Conservation (phyloP, 768 basidiomycete genomes). For the Lactarius akahatsu region DNA sequence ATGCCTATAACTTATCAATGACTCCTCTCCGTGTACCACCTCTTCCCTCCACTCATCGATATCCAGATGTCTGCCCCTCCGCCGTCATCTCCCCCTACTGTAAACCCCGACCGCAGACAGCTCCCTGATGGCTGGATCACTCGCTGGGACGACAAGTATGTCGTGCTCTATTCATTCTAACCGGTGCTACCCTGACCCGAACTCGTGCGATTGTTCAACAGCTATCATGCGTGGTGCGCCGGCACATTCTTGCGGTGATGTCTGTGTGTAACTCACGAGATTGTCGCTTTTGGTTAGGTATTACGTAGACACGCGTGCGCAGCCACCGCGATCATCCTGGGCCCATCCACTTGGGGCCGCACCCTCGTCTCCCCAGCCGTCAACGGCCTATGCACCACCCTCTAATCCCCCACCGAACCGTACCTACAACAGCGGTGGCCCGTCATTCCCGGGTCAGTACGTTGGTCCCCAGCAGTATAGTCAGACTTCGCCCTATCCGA, state of each 20-base stretch:
- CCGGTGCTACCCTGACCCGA: slow-evolving; percentile 28
- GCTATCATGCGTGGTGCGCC: slow-evolving; percentile 65
- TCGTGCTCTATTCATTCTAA: slow-evolving; percentile 31
- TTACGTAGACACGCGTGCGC: slow-evolving; percentile 66
- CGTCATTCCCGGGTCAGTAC: slow-evolving; percentile 32
- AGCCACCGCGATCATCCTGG: slow-evolving; percentile 69
- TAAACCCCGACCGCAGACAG: slow-evolving; percentile 57
- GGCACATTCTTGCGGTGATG: background rate
- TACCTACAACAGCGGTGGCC: slow-evolving; percentile 31
- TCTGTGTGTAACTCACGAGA: background rate
- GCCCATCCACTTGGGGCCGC: slow-evolving; percentile 60
- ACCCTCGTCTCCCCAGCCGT: slow-evolving; percentile 39
- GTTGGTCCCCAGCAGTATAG: slow-evolving; percentile 12
- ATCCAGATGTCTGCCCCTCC: slow-evolving; percentile 43
- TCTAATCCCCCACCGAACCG: slow-evolving; percentile 47
- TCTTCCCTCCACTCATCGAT: slow-evolving; percentile 36
- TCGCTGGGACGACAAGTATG: slow-evolving; percentile 68
- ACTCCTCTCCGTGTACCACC: slow-evolving; percentile 18
- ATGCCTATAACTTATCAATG: slow-evolving; percentile 22
- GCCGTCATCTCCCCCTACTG: slow-evolving; percentile 31
- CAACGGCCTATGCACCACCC: slow-evolving; percentile 37
- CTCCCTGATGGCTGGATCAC: slow-evolving; percentile 68
- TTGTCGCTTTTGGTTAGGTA: slow-evolving; percentile 49
- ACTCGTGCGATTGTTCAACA: slow-evolving; percentile 35
- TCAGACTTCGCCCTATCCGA: slow-evolving; percentile 28